Base-by-base conservation (phyloP, 306 rosid species). In the Cicer arietinum region DNA sequence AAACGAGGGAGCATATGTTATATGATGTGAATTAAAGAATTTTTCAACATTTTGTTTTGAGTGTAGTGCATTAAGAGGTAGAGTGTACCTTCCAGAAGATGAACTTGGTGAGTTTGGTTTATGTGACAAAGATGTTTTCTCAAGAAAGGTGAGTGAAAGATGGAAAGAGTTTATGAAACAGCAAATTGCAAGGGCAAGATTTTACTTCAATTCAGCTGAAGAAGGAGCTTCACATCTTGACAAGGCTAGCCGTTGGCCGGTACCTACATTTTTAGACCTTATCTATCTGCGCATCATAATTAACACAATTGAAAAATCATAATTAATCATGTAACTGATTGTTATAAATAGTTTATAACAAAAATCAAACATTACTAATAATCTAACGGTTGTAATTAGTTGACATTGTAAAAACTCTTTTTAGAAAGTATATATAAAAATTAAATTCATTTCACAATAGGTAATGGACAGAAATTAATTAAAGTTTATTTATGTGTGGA, bases 211-310 rank as follows among this genome's bases (percentile, higher is more conserved):
- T 39, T 74, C 81, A 7, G 94, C 97, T 59, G 96, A 91, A 76
- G 88, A 84, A 77, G 96, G 96, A 67, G 96, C 96, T 75, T 89
- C 89, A 77, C 97, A 93, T 75, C 96, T 91, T 45, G 88, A 93
- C 59, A 88, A 91, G 68, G 90, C 79, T 8, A 93, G 98, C 82
- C 96, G 97, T 63, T 91, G 98, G 98, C 98, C 97, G 73, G 94
- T 93, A 88, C 10, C 42, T 30, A 48, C 30, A 17, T 54, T 35
- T 30, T 30, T 30, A 3, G 5, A 30, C 4, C 5, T 30, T 30
- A 22, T 22, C 2, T 22, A 1, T 22, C 30, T 22, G 25, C 1
- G 30, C 3, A 22, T 14, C 16, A 14, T 14, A 20, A 20, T 20
- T 20, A 0, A 20, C 22, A 1, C 22, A 20, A 1, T 20, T 1